phyloP scores from a whole-genome alignment of 1,139 yeast species.

The Suhomyces bokatorum region DNA sequence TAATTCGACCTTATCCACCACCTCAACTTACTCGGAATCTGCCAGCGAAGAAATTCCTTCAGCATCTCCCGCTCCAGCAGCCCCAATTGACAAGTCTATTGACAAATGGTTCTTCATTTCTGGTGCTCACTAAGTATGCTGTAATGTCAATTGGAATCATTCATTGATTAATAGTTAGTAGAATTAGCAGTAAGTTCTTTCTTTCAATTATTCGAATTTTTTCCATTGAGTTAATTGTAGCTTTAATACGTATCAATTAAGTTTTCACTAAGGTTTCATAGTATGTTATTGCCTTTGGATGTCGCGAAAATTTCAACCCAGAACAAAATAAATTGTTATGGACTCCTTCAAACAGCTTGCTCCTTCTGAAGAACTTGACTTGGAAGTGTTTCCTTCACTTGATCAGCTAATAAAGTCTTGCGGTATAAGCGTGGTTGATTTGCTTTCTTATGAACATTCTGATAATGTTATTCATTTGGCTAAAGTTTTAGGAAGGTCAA shows the following conservation, averaged over 20 bases:
- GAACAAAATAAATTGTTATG: slow-evolving; percentile 17
- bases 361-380: slow-evolving; percentile 14
- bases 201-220: no score
- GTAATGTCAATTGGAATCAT: not conserved
- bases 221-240: not conserved
- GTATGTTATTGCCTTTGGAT: no score
- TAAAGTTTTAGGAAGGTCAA: slow-evolving; percentile 46
- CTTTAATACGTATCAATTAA: no score
- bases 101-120: slow-evolving; percentile 99
- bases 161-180: no score
- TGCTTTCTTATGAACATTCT: slow-evolving; percentile 19
- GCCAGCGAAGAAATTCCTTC: slow-evolving; percentile 61
- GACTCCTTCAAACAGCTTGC: slow-evolving; percentile 30
- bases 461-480: slow-evolving; percentile 33
- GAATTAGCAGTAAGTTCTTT: not conserved
- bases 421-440: slow-evolving; percentile 29
- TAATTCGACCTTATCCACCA: slow-evolving; percentile 68
- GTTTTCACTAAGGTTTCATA: no score
- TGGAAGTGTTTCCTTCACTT: slow-evolving; percentile 20
- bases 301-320: not conserved
- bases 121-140: slow-evolving; percentile 55
- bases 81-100: slow-evolving; percentile 92
- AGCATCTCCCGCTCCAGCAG: slow-evolving; percentile 73
- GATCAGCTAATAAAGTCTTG: slow-evolving; percentile 16
- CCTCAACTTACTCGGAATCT: slow-evolving; percentile 53